Conservation (phyloP, 2,329 filamentous ascomycete genomes). For the Aspergillus alliaceus region DNA sequence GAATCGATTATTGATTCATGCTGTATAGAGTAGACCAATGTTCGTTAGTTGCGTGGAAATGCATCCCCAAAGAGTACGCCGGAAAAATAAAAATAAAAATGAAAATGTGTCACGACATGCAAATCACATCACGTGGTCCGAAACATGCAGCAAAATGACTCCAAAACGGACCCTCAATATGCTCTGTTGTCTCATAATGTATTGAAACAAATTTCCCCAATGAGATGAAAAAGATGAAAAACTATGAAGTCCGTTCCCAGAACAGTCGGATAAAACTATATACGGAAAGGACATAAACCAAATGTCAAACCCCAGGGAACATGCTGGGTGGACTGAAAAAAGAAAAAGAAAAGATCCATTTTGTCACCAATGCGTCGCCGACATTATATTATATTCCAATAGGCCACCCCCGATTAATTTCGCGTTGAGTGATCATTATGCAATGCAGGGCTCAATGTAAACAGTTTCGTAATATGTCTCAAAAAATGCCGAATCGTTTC, state of each 20-base stretch:
- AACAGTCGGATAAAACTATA: neutral
- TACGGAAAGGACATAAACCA: neutral
- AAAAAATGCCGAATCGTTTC: conserved; percentile 11
- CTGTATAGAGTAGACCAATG: no score
- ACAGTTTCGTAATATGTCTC: neutral
- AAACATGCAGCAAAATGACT: neutral
- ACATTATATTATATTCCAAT: neutral
- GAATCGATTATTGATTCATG: no score
- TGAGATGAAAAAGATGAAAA: no score
- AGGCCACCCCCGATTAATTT: neutral
- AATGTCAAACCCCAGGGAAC: neutral
- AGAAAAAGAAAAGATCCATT: neutral
- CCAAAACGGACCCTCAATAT: neutral
- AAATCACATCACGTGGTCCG: neutral
- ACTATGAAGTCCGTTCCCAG: neutral
- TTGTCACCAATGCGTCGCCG: neutral
- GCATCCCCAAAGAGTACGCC: no score
- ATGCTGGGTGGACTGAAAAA: no score
- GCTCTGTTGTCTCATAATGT: neutral
- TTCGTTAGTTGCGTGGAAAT: no score
- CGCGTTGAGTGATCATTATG: neutral
- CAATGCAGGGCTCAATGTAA: neutral
- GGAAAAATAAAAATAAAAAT: no score
- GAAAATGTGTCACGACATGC: neutral
- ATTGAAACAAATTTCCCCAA: neutral